Evolutionary conservation across 306 rosid species (phyloP).

Genomic region (Astragalus glycyphyllos): DNA sequence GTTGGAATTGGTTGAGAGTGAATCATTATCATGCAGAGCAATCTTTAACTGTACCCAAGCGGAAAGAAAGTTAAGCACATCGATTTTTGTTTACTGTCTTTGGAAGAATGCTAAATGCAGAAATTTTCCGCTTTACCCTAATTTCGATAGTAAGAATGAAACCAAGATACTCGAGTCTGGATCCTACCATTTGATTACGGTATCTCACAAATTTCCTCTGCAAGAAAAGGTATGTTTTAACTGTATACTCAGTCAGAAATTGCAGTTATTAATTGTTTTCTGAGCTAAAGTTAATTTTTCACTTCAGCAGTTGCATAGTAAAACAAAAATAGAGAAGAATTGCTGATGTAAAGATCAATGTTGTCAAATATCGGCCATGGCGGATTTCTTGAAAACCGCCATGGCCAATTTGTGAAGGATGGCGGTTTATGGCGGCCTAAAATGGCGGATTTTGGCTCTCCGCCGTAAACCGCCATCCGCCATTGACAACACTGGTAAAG

Average conservation of each 20-base stretch:
- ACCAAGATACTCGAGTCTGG: slow-evolving; percentile 56
- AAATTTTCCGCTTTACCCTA: slow-evolving; percentile 51
- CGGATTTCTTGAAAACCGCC: no score
- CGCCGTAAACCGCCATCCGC: no score
- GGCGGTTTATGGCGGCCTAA: no score
- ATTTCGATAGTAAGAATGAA: slow-evolving; percentile 47
- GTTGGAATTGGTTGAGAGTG: slow-evolving; percentile 42
- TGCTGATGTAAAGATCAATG: slow-evolving; percentile 34
- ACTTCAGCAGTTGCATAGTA: slow-evolving; percentile 28
- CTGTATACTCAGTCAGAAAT: slow-evolving; percentile 30
- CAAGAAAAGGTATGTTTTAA: slow-evolving; percentile 59
- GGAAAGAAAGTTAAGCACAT: slow-evolving; percentile 47
- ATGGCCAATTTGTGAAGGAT: no score
- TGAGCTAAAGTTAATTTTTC: slow-evolving; percentile 29
- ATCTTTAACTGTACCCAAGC: slow-evolving; percentile 57
- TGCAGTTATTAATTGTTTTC: slow-evolving; percentile 25
- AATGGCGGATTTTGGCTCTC: no score
- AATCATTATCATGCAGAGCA: slow-evolving; percentile 65
- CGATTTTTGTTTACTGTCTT: slow-evolving; percentile 58
- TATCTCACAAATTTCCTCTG: slow-evolving; percentile 79
- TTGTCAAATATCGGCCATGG: no score
- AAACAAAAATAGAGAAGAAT: slow-evolving; percentile 15
- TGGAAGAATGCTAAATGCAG: slow-evolving; percentile 63
- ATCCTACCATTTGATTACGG: slow-evolving; percentile 68
- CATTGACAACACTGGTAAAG: no score